Base-by-base conservation (phyloP, 148 eudicot species). In the Vaccinium corymbosum region DNA sequence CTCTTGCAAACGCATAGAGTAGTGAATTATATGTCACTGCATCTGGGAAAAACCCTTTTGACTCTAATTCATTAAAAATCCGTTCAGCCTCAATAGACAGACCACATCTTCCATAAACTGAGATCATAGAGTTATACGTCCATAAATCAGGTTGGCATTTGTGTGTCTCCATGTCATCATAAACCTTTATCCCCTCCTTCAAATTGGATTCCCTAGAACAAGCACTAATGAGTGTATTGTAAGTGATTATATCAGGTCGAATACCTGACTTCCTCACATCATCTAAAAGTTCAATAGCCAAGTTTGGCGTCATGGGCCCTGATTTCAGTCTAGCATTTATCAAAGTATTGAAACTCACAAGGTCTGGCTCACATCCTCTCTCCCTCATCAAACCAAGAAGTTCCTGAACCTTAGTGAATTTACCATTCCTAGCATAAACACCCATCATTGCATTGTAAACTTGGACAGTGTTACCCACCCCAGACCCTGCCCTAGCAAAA, bases 391-490 rank as follows among this genome's bases (percentile, higher is more conserved):
- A 89, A 86, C 86, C 72, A 84, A 97, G 90, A 87, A 97, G 80
- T 52, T 94, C 98, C 84, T 92, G 93, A 87, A 97, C 99, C 88
- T 93, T 91, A 0, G 83, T 51, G 76, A 95, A 95, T 85, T 93
- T 89, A 73, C 94, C 95, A 78, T 85, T 94, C 53, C 98, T 85
- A 6, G 98, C 99, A 88, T 94, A 97, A 74, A 97, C 99, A 50
- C 99, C 95, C 99, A 97, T 97, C 98, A 97, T 94, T 1, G 99
- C 95, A 89, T 97, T 97, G 52, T 94, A 97, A 62, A 97, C 99
- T 88, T 95, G 96, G 46, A 97, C 97, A 59, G 95, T 91, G 86
- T 93, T 89, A 51, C 91, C 95, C 83, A 88, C 92, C 46, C 89
- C 86, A 49, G 90, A 68, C 87, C 92, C 97, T 0, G 93, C 94